Percentiles rank a stretch among this genome's conserved stretches.
Conservation (phyloP, 495 filamentous ascomycete species). For the Podospora appendiculata region DNA sequence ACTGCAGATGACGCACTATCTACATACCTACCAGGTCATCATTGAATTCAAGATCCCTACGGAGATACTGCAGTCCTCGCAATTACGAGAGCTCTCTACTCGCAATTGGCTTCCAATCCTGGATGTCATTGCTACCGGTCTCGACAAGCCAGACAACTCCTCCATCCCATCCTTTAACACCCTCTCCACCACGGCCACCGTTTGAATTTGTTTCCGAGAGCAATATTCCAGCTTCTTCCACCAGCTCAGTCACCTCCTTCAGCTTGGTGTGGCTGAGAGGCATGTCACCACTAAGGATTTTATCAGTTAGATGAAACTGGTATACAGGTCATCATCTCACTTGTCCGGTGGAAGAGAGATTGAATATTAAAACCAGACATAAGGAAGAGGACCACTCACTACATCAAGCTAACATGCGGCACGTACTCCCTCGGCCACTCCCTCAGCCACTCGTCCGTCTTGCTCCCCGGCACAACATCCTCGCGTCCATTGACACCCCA, state of each 20-base stretch:
- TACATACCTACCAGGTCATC: no score
- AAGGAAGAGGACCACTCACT: constrained; percentile 14
- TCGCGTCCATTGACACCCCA: constrained; percentile 13
- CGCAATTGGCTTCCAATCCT: constrained; percentile 23
- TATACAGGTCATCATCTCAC: neutral
- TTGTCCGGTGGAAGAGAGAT: neutral
- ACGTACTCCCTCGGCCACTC: constrained; percentile 16
- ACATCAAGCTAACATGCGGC: constrained; percentile 25
- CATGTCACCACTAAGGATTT: constrained; percentile 13
- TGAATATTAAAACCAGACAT: neutral
- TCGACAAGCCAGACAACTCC: constrained; percentile 26
- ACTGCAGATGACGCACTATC: no score
- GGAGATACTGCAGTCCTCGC: no score
- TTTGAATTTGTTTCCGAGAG: neutral
- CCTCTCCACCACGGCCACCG: neutral
- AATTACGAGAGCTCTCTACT: constrained; percentile 10
- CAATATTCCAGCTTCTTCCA: constrained; percentile 15
- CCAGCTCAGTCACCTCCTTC: constrained; percentile 8
- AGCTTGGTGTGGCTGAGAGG: constrained; percentile 12
- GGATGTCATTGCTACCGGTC: constrained; percentile 15
- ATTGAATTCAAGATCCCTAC: no score
- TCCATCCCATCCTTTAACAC: constrained; percentile 17
- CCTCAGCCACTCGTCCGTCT: constrained; percentile 19
- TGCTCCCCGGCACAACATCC: neutral
- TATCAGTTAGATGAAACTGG: neutral